These are phyloP conservation scores for Boeremia lycopersici DNA, from an alignment of 2,329 filamentous ascomycete genomes.

Conservation along the genomic window DNA sequence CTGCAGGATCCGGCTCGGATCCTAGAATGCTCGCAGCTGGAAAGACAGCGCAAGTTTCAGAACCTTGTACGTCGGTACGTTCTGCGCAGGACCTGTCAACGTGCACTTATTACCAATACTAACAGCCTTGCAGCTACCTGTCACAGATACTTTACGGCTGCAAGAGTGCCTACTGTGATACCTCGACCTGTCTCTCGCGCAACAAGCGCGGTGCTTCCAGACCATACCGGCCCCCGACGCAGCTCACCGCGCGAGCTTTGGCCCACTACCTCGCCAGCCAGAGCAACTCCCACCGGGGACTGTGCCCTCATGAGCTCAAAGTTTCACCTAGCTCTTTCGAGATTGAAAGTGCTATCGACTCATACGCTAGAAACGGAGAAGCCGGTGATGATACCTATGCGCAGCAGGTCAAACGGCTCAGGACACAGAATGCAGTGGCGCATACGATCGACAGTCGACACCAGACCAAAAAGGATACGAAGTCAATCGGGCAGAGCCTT, in stretches of 20 bases:
- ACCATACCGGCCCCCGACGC: slow-evolving; percentile 78
- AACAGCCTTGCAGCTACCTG: slow-evolving; percentile 65
- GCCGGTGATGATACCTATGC: background rate
- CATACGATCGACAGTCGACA: slow-evolving; percentile 29
- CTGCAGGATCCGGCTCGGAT: slow-evolving; percentile 36
- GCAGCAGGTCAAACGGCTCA: background rate
- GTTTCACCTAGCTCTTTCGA: slow-evolving; percentile 37
- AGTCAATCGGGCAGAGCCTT: slow-evolving; percentile 66
- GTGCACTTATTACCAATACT: background rate
- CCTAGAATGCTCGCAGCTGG: slow-evolving; percentile 36
- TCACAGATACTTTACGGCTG: slow-evolving; percentile 84
- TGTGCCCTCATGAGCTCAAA: slow-evolving; percentile 63
- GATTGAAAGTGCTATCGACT: slow-evolving; percentile 21
- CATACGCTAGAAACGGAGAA: background rate
- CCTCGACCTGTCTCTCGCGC: slow-evolving; percentile 80
- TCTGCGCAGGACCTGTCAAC: slow-evolving; percentile 1
- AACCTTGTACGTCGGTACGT: slow-evolving; percentile 39
- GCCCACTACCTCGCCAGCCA: slow-evolving; percentile 81
- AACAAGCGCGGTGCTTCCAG: slow-evolving; percentile 70
- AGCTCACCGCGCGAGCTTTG: slow-evolving; percentile 79
- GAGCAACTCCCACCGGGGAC: slow-evolving; percentile 72
- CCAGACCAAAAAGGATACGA: slow-evolving; percentile 58
- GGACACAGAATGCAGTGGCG: slow-evolving; percentile 15
- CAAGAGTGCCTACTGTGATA: slow-evolving; percentile 69
- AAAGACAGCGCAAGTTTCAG: slow-evolving; percentile 40